A percentile compares a stretch with the other conserved stretches of the same genome.
Evolutionary conservation across 345 rosid species (phyloP).

Genomic region (Stellera chamaejasme): DNA sequence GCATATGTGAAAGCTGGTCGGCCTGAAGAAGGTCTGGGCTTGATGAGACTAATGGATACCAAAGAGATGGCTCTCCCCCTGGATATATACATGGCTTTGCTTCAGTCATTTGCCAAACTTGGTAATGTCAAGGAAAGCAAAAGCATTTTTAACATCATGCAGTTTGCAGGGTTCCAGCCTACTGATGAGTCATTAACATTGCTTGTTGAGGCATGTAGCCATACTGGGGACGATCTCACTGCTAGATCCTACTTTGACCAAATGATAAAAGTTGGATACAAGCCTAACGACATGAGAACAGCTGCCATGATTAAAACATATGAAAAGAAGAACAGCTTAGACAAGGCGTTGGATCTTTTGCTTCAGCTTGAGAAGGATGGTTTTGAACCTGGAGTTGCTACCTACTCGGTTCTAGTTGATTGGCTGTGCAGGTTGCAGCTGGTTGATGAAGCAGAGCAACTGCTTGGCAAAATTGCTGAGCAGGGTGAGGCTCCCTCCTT

Average conservation of each 20-base stretch:
- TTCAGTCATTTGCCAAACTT: slow-evolving; percentile 44
- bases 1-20: slow-evolving; percentile 57
- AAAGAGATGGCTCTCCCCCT: slow-evolving; percentile 38
- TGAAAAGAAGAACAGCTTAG: slow-evolving; percentile 51
- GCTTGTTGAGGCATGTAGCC: slow-evolving; percentile 53
- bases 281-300: slow-evolving; percentile 54
- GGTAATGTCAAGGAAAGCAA: slow-evolving; percentile 42
- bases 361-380: slow-evolving; percentile 74
- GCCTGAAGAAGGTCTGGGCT: slow-evolving; percentile 34
- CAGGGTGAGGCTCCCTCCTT: slow-evolving; percentile 71
- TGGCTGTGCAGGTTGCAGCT: slow-evolving; percentile 66
- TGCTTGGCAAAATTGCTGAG: slow-evolving; percentile 58
- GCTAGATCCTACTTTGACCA: slow-evolving; percentile 45
- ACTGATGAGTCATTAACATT: slow-evolving; percentile 44
- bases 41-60: slow-evolving; percentile 48
- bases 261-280: slow-evolving; percentile 46
- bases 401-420: slow-evolving; percentile 63
- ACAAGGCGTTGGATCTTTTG: slow-evolving; percentile 61
- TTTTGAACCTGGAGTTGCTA: slow-evolving; percentile 63
- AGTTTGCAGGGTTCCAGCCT: slow-evolving; percentile 30
- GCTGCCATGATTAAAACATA: slow-evolving; percentile 61
- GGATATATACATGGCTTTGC: slow-evolving; percentile 62
- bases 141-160: slow-evolving; percentile 39
- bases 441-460: slow-evolving; percentile 80
- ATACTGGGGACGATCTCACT: slow-evolving; percentile 50